Percentiles rank a stretch among this genome's conserved stretches.
Evolutionary conservation across 257 asterid genomes (phyloP).

Genomic region (Solanum commersonii): DNA sequence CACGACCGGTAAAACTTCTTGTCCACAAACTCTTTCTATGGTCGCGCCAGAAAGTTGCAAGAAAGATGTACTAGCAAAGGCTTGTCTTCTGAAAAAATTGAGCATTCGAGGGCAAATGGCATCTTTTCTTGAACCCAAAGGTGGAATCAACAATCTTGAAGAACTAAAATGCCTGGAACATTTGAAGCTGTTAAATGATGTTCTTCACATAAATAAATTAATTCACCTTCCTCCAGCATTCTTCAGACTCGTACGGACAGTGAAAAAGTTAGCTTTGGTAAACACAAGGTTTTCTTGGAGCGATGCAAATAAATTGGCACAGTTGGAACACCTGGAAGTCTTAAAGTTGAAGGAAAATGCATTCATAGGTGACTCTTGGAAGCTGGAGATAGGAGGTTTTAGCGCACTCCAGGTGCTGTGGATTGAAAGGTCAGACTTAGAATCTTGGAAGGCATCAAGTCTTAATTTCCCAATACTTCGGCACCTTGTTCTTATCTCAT

Average conservation of each 20-base stretch:
- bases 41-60: constrained; percentile 59
- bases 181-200: constrained; percentile 17
- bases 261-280: constrained; percentile 39
- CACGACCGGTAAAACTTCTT: background rate
- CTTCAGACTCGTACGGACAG: constrained; percentile 33
- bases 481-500: background rate
- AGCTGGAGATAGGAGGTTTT: background rate
- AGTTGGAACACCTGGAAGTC: constrained; percentile 33
- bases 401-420: background rate
- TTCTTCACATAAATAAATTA: constrained; percentile 7
- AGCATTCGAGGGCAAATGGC: no score
- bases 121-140: no score
- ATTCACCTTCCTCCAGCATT: constrained; percentile 21
- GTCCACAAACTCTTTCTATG: background rate
- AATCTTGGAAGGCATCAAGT: background rate
- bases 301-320: constrained; percentile 33
- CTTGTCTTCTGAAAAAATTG: constrained; percentile 2
- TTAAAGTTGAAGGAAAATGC: constrained; percentile 7
- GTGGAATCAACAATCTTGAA: no score
- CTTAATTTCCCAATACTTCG: background rate
- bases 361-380: background rate
- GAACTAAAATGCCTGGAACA: no score
- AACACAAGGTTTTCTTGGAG: constrained; percentile 40
- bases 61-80: constrained; percentile 35
- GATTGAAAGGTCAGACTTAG: background rate